phyloP scores from a whole-genome alignment of 805 yeast species.

The Cyberlindnera euphorbiiphila region DNA sequence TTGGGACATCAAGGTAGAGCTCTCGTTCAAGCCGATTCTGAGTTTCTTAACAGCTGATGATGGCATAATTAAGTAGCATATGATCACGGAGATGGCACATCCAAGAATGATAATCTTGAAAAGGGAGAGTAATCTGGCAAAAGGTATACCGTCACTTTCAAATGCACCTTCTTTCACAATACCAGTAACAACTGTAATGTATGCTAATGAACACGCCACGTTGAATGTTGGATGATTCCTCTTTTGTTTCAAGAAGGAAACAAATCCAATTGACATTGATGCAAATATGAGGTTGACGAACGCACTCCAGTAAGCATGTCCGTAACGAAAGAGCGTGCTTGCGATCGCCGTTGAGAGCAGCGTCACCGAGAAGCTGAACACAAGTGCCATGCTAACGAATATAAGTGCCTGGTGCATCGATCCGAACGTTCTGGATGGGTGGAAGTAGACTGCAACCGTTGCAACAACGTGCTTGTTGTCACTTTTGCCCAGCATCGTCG shows the following conservation, averaged over 20 bases:
- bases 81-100: conserved; percentile 49
- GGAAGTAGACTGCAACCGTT: conserved; percentile 81
- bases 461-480: conserved; percentile 81
- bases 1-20: conserved; percentile 49
- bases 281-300: conserved; percentile 50
- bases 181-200: conserved; percentile 66
- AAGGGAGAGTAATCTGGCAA: conserved; percentile 48
- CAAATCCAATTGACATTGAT: conserved; percentile 55
- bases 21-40: conserved; percentile 44
- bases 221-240: conserved; percentile 67
- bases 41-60: conserved; percentile 47
- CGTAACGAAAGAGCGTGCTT: conserved; percentile 40
- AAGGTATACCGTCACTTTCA: conserved; percentile 55
- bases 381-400: conserved; percentile 53
- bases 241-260: conserved; percentile 67
- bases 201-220: conserved; percentile 76
- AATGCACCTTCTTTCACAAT: conserved; percentile 70
- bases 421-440: conserved; percentile 75
- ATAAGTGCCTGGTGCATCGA: conserved; percentile 72
- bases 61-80: conserved; percentile 67
- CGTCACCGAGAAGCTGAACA: conserved; percentile 51
- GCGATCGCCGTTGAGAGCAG: conserved; percentile 49
- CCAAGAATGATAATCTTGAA: conserved; percentile 60
- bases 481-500: conserved; percentile 52
- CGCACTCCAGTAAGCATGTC: conserved; percentile 46